phyloP scores from a whole-genome alignment of 805 yeast species.

The Ogataea henricii region DNA sequence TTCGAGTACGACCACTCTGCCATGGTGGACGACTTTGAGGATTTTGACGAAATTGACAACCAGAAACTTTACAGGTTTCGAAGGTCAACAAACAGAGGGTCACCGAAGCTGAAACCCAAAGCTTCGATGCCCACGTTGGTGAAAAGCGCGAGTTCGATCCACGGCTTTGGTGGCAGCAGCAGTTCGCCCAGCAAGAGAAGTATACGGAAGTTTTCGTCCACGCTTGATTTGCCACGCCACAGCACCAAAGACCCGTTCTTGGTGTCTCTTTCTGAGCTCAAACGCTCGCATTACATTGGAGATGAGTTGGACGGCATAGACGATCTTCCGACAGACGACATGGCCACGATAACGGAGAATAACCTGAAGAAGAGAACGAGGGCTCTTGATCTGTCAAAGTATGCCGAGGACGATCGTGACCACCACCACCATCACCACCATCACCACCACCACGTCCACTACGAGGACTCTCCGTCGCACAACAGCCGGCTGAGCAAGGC shows the following conservation, averaged over 20 bases:
- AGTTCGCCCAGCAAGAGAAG: slow-evolving; percentile 25
- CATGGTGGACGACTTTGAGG: slow-evolving; percentile 31
- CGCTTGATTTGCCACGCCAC: slow-evolving; percentile 28
- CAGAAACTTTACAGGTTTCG: slow-evolving; percentile 26
- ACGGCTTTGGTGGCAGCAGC: slow-evolving; percentile 5
- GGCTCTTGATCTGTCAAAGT: slow-evolving; percentile 30
- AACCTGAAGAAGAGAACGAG: slow-evolving; percentile 29
- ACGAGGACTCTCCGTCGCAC: slow-evolving; percentile 13
- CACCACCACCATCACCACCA: slow-evolving; percentile 13
- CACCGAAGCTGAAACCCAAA: slow-evolving; percentile 20
- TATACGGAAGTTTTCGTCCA: slow-evolving; percentile 33
- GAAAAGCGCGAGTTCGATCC: slow-evolving; percentile 11
- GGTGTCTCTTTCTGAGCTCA: not conserved
- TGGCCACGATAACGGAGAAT: slow-evolving; percentile 31
- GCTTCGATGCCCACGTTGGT: slow-evolving; percentile 30
- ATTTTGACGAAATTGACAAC: slow-evolving; percentile 26
- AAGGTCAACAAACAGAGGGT: slow-evolving; percentile 10
- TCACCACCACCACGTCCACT: slow-evolving; percentile 10
- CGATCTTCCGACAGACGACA: slow-evolving; percentile 27
- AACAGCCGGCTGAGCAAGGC: slow-evolving; percentile 31
- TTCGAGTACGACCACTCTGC: slow-evolving; percentile 28
- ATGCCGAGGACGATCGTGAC: slow-evolving; percentile 24
- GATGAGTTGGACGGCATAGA: slow-evolving; percentile 30
- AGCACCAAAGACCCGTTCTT: slow-evolving; percentile 9
- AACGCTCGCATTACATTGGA: slow-evolving; percentile 11